Evolutionary conservation across 768 basidiomycete genomes (phyloP).

Genomic region (Cystoderma amianthinum): DNA sequence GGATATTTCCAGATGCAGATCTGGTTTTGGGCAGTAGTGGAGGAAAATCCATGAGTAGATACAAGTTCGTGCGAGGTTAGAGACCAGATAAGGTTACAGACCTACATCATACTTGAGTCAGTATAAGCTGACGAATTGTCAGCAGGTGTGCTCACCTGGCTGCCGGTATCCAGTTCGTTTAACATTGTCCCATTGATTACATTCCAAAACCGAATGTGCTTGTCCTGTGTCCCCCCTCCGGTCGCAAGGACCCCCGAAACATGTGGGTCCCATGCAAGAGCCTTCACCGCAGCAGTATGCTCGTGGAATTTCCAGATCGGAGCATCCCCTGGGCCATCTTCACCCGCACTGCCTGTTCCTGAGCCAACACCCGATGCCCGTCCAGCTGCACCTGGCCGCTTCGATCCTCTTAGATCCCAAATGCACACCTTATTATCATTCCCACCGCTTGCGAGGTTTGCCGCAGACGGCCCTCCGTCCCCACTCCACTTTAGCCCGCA

Average conservation of each 20-base stretch:
- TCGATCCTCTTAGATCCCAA: conserved; percentile 81
- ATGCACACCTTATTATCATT: conserved; percentile 99
- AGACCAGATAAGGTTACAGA: conserved; percentile 97
- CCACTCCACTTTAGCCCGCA: conserved; percentile 93
- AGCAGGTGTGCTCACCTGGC: conserved; percentile 58
- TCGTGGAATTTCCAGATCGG: conserved; percentile 96
- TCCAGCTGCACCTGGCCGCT: conserved; percentile 26
- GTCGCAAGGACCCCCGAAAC: conserved; percentile 85
- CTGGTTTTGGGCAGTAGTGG: conserved; percentile 91
- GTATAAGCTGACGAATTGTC: conserved; percentile 7
- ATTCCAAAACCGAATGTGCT: conserved; percentile 98
- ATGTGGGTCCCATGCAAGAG: conserved; percentile 98
- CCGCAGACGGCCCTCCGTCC: conserved; percentile 29
- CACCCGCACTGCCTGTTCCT: conserved; percentile 15
- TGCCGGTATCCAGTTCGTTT: conserved; percentile 88
- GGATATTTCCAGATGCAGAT: conserved; percentile 97
- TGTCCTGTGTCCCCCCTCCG: conserved; percentile 98
- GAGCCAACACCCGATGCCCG: conserved; percentile 12
- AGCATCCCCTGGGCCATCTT: conserved; percentile 34
- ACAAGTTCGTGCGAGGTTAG: conserved; percentile 94
- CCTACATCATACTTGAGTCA: conserved; percentile 39
- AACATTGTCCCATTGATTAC: conserved; percentile 80
- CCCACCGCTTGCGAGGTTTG: conserved; percentile 84
- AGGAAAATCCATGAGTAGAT: conserved; percentile 95
- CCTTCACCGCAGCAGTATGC: conserved; percentile 95